Base-by-base conservation (phyloP, 306 rosid species). In the Rosa lucieae region DNA sequence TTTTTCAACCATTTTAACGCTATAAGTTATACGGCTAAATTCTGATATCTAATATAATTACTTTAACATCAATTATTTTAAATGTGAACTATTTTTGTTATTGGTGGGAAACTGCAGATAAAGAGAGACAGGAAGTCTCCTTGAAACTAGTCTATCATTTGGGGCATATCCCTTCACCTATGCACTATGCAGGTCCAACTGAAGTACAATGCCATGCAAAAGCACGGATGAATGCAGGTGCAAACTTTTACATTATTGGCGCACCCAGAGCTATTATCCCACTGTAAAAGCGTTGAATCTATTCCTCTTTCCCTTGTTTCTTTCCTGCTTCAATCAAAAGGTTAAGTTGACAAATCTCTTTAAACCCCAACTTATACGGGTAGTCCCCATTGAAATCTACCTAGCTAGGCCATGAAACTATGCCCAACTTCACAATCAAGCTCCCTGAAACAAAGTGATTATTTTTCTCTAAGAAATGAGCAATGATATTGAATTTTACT, bases 151-250 rank as follows among this genome's bases (percentile, higher is more conserved):
- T 26, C 29, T 26, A 26, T 1, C 29, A 26, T 26, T 26, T 0
- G 29, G 29, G 1, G 29, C 29, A 26, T 26, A 26, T 26, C 29
- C 29, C 29, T 0, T 26, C 29, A 0, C 29, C 29, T 26, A 26
- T 26, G 29, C 29, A 26, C 29, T 95, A 95, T 77, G 99, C 98
- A 0, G 97, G 99, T 35, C 99, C 99, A 78, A 95, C 98, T 67
- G 99, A 95, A 84, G 99, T 95, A 32, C 99, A 95, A 78, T 95
- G 99, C 98, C 99, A 93, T 77, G 98, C 98, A 37, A 95, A 95
- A 84, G 98, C 99, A 52, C 78, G 99, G 73, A 90, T 95, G 79
- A 93, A 95, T 65, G 99, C 98, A 18, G 99, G 99, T 13, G 97
- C 99, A 51, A 95, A 93, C 86, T 95, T 95, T 84, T 58, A n/a